Conservation (phyloP, 805 yeast genomes). For the Candida morakotiae region DNA sequence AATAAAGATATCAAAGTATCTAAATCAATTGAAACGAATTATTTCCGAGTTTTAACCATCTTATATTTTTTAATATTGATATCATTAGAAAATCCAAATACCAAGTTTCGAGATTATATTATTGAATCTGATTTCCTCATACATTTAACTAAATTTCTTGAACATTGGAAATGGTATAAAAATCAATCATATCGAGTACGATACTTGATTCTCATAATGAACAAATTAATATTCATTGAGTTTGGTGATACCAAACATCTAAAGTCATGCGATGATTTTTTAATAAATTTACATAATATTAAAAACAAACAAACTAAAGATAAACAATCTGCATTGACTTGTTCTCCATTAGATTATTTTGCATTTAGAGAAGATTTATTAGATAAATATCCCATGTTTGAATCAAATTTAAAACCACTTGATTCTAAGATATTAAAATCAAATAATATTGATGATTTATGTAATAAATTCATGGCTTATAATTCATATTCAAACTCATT, state of each 20-base stretch:
- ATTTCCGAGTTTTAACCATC: conserved; percentile 29
- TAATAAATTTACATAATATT: conserved; percentile 39
- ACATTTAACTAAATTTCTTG: conserved; percentile 47
- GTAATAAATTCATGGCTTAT: conserved; percentile 34
- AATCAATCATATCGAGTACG: conserved; percentile 44
- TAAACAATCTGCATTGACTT: conserved; percentile 30
- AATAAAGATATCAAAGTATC: not conserved
- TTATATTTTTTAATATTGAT: conserved; percentile 29
- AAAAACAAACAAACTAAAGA: conserved; percentile 19
- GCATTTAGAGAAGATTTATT: conserved; percentile 71
- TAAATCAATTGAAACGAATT: conserved; percentile 10
- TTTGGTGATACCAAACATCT: conserved; percentile 55
- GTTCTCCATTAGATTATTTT: conserved; percentile 83
- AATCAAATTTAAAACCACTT: conserved; percentile 32
- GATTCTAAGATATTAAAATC: conserved; percentile 16
- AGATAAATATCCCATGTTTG: conserved; percentile 74
- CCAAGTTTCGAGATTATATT: conserved; percentile 17
- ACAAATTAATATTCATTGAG: conserved; percentile 52
- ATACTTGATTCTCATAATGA: conserved; percentile 49
- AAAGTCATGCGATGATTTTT: conserved; percentile 41
- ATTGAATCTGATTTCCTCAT: conserved; percentile 37
- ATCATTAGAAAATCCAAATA: conserved; percentile 12
- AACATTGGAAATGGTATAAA: conserved; percentile 62
- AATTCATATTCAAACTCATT: conserved; percentile 47
- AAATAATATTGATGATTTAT: conserved; percentile 22